Conservation (phyloP, 225 moss, liverwort and hornwort species). For the Thuidium tamariscinum region DNA sequence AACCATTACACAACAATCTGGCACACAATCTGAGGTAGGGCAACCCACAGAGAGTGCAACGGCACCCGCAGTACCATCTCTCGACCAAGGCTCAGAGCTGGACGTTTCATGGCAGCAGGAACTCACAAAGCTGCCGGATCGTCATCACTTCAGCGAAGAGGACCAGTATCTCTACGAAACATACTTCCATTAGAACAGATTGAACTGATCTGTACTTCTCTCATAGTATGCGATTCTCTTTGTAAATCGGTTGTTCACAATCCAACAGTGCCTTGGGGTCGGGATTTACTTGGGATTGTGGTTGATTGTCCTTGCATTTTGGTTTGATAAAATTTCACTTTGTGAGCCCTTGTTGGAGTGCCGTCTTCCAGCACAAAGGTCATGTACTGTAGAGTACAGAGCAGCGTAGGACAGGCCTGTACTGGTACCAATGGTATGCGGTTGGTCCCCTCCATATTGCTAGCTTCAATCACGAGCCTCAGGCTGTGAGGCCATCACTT, state of each 20-base stretch:
- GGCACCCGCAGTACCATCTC: neutral
- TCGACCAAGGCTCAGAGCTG: neutral
- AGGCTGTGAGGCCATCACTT: neutral
- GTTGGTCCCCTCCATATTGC: neutral
- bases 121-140: neutral
- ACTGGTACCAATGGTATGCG: neutral
- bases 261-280: neutral
- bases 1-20: neutral
- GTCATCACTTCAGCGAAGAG: conserved; percentile 10
- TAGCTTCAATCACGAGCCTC: neutral
- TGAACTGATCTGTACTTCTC: neutral
- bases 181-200: conserved; percentile 22
- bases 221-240: neutral
- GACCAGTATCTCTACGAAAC: conserved; percentile 18
- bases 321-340: neutral
- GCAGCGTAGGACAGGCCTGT: neutral
- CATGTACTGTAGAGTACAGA: neutral
- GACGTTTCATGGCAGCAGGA: neutral
- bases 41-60: neutral
- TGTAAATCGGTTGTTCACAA: neutral
- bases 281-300: neutral
- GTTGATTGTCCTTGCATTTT: neutral
- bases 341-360: neutral
- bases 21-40: neutral
- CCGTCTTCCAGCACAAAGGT: neutral